Conservation (phyloP, 345 rosid genomes). For the Melaleuca quinquenervia region DNA sequence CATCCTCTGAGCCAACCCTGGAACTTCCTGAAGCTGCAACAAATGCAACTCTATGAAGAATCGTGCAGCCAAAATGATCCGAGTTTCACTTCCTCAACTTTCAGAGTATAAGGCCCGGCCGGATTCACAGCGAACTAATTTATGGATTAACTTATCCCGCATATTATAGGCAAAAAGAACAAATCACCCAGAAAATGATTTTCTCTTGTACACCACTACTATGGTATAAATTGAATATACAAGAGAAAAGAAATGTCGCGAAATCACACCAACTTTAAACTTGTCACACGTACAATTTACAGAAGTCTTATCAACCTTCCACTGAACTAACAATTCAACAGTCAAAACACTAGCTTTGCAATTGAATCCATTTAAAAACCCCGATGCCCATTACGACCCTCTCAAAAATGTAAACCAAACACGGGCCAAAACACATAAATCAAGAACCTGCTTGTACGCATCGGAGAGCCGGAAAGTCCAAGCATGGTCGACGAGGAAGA, state of each 20-base stretch:
- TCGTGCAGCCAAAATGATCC: background rate
- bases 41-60: background rate
- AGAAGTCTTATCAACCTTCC: background rate
- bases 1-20: conserved; percentile 93
- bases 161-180: background rate
- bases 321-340: background rate
- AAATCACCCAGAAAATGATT: background rate
- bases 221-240: background rate
- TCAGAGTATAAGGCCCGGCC: background rate
- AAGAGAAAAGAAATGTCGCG: background rate
- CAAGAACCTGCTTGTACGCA: conserved; percentile 53
- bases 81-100: background rate
- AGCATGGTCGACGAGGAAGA: conserved; percentile 83
- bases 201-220: background rate
- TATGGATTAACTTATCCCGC: background rate
- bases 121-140: background rate
- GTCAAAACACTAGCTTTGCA: background rate
- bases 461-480: conserved; percentile 88
- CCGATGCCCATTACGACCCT: background rate
- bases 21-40: conserved; percentile 69
- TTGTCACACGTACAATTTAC: background rate
- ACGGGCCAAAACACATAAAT: background rate
- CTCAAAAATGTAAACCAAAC: background rate
- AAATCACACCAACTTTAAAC: background rate
- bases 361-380: background rate